Evolutionary conservation across 768 basidiomycete genomes (phyloP).

Genomic region (Tremella fuciformis): DNA sequence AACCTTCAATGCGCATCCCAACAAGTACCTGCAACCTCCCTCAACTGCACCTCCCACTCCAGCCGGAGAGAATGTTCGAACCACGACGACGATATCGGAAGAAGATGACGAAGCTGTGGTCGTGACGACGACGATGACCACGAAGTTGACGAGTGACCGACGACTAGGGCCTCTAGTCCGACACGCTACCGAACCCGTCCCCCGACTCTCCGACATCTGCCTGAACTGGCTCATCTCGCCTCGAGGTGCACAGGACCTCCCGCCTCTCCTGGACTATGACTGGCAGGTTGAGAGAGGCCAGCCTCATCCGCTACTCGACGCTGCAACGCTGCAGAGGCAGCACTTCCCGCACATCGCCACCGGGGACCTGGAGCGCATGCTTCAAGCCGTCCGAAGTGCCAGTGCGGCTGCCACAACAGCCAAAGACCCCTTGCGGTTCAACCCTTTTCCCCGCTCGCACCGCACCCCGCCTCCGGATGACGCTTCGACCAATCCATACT

Average conservation of each 20-base stretch:
- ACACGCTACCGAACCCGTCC: conserved; percentile 19
- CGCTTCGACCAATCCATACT: conserved; percentile 45
- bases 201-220: conserved; percentile 31
- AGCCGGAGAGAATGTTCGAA: not conserved
- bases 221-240: conserved; percentile 42
- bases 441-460: conserved; percentile 31
- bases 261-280: conserved; percentile 44
- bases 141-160: conserved; percentile 10
- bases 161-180: conserved; percentile 26
- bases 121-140: not conserved
- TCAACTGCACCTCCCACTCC: conserved; percentile 2
- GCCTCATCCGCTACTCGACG: conserved; percentile 37
- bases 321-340: conserved; percentile 20
- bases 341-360: conserved; percentile 21
- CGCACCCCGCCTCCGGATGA: conserved; percentile 35
- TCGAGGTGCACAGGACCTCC: conserved; percentile 36
- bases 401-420: conserved; percentile 1
- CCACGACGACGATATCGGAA: not conserved
- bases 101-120: not conserved
- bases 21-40: conserved; percentile 23
- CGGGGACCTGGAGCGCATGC: conserved; percentile 19
- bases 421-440: conserved; percentile 1
- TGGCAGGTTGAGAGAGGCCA: conserved; percentile 29
- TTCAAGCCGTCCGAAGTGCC: conserved; percentile 32
- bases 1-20: conserved; percentile 28